These are phyloP conservation scores for Yarrowia sp. DNA, from an alignment of 805 yeast genomes.

Conservation along the genomic window DNA sequence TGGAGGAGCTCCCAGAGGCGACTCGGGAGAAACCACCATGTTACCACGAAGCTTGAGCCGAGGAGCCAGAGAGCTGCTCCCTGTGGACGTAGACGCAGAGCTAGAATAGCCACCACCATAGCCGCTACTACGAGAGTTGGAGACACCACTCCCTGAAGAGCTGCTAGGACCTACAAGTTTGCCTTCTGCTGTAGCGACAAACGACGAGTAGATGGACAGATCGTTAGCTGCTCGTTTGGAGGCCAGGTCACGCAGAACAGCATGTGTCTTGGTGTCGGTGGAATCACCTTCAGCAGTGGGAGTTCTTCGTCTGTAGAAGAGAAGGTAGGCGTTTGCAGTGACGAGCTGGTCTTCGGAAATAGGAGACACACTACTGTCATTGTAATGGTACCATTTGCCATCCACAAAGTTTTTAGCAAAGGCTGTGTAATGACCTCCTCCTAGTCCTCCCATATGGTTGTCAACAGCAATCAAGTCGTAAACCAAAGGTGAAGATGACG, in stretches of 20 bases:
- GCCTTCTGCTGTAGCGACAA: background rate
- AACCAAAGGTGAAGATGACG: conserved; percentile 38
- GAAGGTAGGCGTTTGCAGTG: conserved; percentile 78
- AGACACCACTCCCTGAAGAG: background rate
- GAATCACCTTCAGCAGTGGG: background rate
- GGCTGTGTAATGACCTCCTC: conserved; percentile 97
- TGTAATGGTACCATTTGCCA: conserved; percentile 81
- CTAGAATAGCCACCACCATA: conserved; percentile 24
- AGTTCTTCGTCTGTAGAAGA: conserved; percentile 67
- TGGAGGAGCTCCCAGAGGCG: conserved; percentile 13
- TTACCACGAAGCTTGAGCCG: conserved; percentile 21
- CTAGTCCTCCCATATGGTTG: conserved; percentile 92
- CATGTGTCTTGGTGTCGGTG: conserved; percentile 14
- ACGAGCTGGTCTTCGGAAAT: conserved; percentile 57
- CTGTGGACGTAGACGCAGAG: conserved; percentile 17
- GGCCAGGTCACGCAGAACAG: background rate
- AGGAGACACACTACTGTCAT: conserved; percentile 60
- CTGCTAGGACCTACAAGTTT: background rate
- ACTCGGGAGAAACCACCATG: conserved; percentile 5
- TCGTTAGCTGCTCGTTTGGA: conserved; percentile 17
- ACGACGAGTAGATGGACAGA: background rate
- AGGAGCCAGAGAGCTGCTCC: conserved; percentile 5
- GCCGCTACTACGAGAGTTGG: conserved; percentile 19
- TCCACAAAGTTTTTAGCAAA: conserved; percentile 77
- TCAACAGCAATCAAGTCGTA: conserved; percentile 92